These are phyloP conservation scores for Massariosphaeria phaeospora DNA, from an alignment of 495 filamentous ascomycete species.

Conservation along the genomic window DNA sequence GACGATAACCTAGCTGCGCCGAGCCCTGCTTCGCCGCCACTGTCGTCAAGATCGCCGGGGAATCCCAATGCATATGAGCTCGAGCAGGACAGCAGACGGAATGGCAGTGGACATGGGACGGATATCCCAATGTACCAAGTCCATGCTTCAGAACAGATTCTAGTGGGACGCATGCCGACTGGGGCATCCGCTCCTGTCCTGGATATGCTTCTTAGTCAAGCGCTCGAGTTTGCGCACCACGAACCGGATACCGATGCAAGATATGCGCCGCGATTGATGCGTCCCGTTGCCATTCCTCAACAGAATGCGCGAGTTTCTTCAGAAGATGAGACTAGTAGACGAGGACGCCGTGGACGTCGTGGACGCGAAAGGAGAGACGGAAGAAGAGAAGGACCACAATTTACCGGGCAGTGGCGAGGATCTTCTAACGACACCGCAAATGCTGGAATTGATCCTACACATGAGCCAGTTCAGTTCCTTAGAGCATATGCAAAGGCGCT, in stretches of 20 bases:
- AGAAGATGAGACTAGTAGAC: background rate
- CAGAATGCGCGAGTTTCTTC: background rate
- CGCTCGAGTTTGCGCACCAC: slow-evolving; percentile 27
- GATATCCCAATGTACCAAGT: slow-evolving; percentile 19
- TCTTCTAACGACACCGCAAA: background rate
- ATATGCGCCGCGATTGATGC: slow-evolving; percentile 22
- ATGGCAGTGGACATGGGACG: slow-evolving; percentile 11
- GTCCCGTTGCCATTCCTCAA: slow-evolving; percentile 28
- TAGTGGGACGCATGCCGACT: slow-evolving; percentile 11
- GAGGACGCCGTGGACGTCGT: background rate
- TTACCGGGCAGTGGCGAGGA: slow-evolving; percentile 8
- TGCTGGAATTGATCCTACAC: background rate
- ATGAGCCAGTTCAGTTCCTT: slow-evolving; percentile 27
- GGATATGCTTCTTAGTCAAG: slow-evolving; percentile 10
- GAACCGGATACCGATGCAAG: slow-evolving; percentile 26
- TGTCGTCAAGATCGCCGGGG: background rate
- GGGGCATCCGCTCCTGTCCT: slow-evolving; percentile 5
- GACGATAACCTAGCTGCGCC: slow-evolving; percentile 1
- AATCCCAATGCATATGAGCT: slow-evolving; percentile 9
- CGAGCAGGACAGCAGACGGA: slow-evolving; percentile 15
- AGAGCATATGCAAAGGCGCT: slow-evolving; percentile 32
- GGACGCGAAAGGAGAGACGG: slow-evolving; percentile 4
- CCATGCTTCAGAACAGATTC: slow-evolving; percentile 5
- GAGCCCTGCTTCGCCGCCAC: background rate
- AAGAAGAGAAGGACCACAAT: background rate